Evolutionary conservation across 805 yeast species (phyloP), one percentile per base, ranked within the genome.

Genomic region (Suhomyces sp.): DNA sequence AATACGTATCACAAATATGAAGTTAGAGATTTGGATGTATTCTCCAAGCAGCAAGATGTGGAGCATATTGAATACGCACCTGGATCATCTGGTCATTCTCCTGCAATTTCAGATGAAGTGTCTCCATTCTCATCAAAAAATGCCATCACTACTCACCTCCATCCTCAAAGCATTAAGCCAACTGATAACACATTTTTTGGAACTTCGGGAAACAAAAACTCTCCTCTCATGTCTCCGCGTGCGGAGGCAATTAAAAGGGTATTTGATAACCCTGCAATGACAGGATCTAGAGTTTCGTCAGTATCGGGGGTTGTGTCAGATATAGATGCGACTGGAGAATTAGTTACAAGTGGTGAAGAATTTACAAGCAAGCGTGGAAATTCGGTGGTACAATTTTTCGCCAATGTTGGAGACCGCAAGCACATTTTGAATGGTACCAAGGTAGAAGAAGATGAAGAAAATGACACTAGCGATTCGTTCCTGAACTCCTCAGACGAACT

Each of bases 251-350:
- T 75, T 47, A 73, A 68, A 54, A 68, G 67, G 54, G 78, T 74
- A 2, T 75, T 75, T 57, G 72, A 71, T 57, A 75, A 74, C 49
- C 78, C 77, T 1, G 79, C 77, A 1, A 73, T 75, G 78, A 61
- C 65, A 10, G 38, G 47, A 9, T 26, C 48, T 50, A 50, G 63
- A 57, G 41, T 52, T 47, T 31, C 54, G 9, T 35, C 58, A 50
- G 42, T 44, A 40, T 44, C 55, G 40, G 55, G 54, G 45, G 15
- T 57, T 50, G 42, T 47, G 47, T 44, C 55, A 42, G 55, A 53
- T 48, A 17, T 57, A 46, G 44, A 56, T 47, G 55, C 48, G 15
- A 24, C 50, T 17, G 53, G 53, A 12, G 44, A 48, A 44, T 38
- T 54, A 31, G 49, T 54, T 9, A 23, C 51, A 24, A 41, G 47